A percentile compares a stretch with the other conserved stretches of the same genome.
Conservation (phyloP, 2,329 filamentous ascomycete species). For the Colletotrichum sp. region DNA sequence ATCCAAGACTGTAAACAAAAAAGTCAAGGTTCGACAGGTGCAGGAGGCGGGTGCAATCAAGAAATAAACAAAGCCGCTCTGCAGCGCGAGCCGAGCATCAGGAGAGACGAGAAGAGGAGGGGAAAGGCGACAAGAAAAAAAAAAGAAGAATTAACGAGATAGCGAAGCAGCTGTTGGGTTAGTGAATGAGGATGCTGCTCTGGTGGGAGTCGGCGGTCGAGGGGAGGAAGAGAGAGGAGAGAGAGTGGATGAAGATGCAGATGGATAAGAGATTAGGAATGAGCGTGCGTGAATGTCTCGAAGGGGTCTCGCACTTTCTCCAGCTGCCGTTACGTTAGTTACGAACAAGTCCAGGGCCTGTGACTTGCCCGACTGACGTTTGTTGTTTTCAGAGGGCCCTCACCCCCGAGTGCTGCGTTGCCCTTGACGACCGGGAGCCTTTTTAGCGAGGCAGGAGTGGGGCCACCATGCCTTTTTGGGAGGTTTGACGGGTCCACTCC, state of each 20-base stretch:
- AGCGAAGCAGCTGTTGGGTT: conserved; percentile 9
- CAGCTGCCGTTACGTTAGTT: background rate
- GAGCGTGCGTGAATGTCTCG: conserved; percentile 1
- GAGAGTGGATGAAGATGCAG: conserved; percentile 11
- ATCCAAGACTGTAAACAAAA: conserved; percentile 10
- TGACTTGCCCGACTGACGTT: conserved; percentile 16
- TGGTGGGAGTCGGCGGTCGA: background rate
- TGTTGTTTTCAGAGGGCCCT: conserved; percentile 18
- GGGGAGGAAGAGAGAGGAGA: background rate
- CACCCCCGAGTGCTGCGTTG: conserved; percentile 5
- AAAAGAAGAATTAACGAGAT: background rate
- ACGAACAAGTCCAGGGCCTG: background rate
- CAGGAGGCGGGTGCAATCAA: conserved; percentile 6
- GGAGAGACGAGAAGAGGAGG: background rate
- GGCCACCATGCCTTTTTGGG: background rate
- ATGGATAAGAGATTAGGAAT: conserved; percentile 19
- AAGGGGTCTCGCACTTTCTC: background rate
- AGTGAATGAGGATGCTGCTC: background rate
- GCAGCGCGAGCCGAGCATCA: conserved; percentile 18
- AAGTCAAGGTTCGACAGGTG: background rate
- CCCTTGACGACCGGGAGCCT: conserved; percentile 21
- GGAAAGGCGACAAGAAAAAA: background rate
- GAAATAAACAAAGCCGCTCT: conserved; percentile 22
- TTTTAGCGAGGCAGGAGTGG: conserved; percentile 12
- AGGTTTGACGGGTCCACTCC: too few species aligned